Evolutionary conservation across 257 asterid species (phyloP).

Genomic region (Ehretia macrophylla): DNA sequence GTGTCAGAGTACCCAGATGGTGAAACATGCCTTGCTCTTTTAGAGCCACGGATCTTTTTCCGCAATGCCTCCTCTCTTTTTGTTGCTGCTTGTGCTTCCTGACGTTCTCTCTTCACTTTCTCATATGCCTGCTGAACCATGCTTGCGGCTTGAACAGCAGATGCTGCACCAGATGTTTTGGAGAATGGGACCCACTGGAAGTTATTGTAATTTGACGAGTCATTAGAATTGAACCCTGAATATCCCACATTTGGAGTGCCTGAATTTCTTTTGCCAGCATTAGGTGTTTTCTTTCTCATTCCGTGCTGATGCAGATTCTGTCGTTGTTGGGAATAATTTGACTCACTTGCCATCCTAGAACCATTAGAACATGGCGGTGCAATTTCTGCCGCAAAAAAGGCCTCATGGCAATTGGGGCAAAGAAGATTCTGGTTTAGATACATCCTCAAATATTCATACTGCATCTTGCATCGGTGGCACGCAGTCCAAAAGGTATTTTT

Average conservation of each 20-base stretch:
- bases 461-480: slow-evolving; percentile 74
- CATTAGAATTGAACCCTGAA: slow-evolving; percentile 13
- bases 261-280: slow-evolving; percentile 20
- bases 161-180: slow-evolving; percentile 38
- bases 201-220: slow-evolving; percentile 19
- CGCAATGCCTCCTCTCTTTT: slow-evolving; percentile 46
- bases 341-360: slow-evolving; percentile 27
- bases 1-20: slow-evolving; percentile 31
- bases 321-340: slow-evolving; percentile 21
- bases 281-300: slow-evolving; percentile 9
- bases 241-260: slow-evolving; percentile 18
- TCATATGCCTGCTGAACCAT: slow-evolving; percentile 74
- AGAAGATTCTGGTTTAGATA: slow-evolving; percentile 69
- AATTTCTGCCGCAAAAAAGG: slow-evolving; percentile 65
- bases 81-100: slow-evolving; percentile 62
- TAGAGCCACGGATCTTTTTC: slow-evolving; percentile 38
- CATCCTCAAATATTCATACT: slow-evolving; percentile 68
- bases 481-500: slow-evolving; percentile 67
- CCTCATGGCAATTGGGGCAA: slow-evolving; percentile 77
- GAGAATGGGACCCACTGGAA: slow-evolving; percentile 72
- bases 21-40: slow-evolving; percentile 34
- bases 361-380: slow-evolving; percentile 46
- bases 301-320: slow-evolving; percentile 29
- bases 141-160: slow-evolving; percentile 65
- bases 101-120: slow-evolving; percentile 70